These are phyloP conservation scores for Leccinum arenicola DNA, from an alignment of 768 basidiomycete species.

Conservation along the genomic window DNA sequence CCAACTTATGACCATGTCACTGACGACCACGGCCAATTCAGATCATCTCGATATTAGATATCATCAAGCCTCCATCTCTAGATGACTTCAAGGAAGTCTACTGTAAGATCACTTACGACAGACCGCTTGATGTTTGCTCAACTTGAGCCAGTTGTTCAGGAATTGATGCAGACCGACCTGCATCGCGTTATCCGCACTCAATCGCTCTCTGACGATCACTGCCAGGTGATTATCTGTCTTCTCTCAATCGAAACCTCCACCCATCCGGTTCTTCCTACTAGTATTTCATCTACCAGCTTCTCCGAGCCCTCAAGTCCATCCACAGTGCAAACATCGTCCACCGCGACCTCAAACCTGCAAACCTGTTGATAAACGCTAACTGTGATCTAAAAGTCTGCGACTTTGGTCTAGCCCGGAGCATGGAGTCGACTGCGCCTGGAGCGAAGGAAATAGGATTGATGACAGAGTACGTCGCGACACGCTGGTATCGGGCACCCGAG, in stretches of 20 bases:
- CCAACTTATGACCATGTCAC: not conserved
- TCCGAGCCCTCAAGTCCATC: conserved; percentile 84
- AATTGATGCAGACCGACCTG: conserved; percentile 88
- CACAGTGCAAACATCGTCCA: conserved; percentile 84
- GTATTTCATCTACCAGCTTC: conserved; percentile 83
- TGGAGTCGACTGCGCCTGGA: conserved; percentile 48
- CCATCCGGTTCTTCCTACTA: conserved; percentile 29
- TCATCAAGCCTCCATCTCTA: conserved; percentile 74
- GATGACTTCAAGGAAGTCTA: conserved; percentile 87
- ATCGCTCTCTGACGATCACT: conserved; percentile 87
- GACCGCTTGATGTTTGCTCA: conserved; percentile 3
- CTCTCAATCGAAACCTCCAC: not conserved
- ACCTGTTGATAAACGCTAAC: conserved; percentile 84
- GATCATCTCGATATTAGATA: conserved; percentile 93
- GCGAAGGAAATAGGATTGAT: conserved; percentile 66
- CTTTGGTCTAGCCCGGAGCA: conserved; percentile 77
- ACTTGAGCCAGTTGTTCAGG: conserved; percentile 61
- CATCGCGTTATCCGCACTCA: conserved; percentile 92
- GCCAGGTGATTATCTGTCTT: conserved; percentile 48
- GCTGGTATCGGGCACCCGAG: conserved; percentile 93
- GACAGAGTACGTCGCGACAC: conserved; percentile 87
- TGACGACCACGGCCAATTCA: conserved; percentile 28
- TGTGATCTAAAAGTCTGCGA: conserved; percentile 90
- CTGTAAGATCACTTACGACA: conserved; percentile 41
- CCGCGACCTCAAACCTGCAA: conserved; percentile 82